Conservation (phyloP, 495 filamentous ascomycete genomes). For the Hyphodiscus hymeniophilus region DNA sequence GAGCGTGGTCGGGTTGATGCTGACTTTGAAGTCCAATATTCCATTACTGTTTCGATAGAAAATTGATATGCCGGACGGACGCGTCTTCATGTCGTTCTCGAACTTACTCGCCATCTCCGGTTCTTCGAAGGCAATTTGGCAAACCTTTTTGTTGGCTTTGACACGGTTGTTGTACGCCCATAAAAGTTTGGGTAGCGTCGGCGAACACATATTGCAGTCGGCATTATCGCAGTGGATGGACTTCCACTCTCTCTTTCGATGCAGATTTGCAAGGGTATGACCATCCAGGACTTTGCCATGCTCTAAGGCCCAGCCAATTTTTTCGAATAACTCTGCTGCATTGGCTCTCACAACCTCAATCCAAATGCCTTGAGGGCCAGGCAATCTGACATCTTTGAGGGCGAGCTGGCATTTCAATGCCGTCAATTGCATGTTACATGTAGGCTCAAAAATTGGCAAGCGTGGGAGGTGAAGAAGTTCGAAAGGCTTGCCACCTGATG, state of each 20-base stretch:
- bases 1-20: constrained; percentile 46
- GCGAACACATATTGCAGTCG: constrained; percentile 28
- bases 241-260: constrained; percentile 5
- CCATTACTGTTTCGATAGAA: constrained; percentile 28
- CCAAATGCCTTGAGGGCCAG: background rate
- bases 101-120: constrained; percentile 24
- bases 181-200: constrained; percentile 22
- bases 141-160: constrained; percentile 1
- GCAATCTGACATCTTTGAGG: too few species aligned
- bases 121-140: constrained; percentile 28
- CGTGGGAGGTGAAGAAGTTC: too few species aligned
- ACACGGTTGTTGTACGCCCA: constrained; percentile 22
- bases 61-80: constrained; percentile 39
- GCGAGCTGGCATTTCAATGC: too few species aligned
- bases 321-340: background rate
- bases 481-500: too few species aligned
- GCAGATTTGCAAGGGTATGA: too few species aligned
- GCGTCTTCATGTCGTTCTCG: constrained; percentile 30
- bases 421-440: too few species aligned
- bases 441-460: too few species aligned
- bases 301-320: constrained; percentile 30
- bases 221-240: constrained; percentile 4
- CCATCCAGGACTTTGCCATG: constrained; percentile 16
- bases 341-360: background rate
- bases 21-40: constrained; percentile 33